Evolutionary conservation across 164 flowering plant species (phyloP).

Genomic region (Chimonanthus praecox): DNA sequence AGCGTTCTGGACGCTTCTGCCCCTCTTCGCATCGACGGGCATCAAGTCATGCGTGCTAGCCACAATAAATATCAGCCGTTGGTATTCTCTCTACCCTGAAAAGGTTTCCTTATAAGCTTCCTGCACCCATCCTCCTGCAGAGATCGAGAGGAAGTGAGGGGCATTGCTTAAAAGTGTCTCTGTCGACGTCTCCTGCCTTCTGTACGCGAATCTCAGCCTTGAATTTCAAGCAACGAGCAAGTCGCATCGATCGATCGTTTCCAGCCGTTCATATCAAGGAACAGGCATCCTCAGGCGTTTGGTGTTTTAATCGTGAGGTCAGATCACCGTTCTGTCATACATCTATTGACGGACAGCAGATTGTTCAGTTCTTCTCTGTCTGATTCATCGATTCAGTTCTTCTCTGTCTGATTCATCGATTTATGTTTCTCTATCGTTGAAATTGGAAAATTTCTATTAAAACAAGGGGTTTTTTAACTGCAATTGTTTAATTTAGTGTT

Average conservation of each 20-base stretch:
- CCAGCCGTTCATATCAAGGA: not conserved
- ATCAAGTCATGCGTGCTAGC: not conserved
- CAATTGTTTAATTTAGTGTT: no score
- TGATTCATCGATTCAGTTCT: not conserved
- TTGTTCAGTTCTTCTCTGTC: not conserved
- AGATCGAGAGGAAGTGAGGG: not conserved
- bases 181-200: not conserved
- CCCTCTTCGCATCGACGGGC: not conserved
- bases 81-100: not conserved
- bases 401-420: not conserved
- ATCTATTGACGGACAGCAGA: no score
- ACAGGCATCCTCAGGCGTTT: no score
- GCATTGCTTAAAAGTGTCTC: no score
- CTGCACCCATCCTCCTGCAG: not conserved
- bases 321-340: no score
- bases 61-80: slow-evolving; percentile 6
- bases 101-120: not conserved
- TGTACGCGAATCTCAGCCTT: not conserved
- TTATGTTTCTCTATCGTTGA: no score
- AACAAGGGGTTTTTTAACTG: no score
- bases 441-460: no score
- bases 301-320: no score
- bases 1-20: slow-evolving; percentile 7
- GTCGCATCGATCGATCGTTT: not conserved
- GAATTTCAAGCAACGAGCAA: not conserved